phyloP scores from a whole-genome alignment of 495 filamentous ascomycete species.

The Parathielavia hyrcaniae region DNA sequence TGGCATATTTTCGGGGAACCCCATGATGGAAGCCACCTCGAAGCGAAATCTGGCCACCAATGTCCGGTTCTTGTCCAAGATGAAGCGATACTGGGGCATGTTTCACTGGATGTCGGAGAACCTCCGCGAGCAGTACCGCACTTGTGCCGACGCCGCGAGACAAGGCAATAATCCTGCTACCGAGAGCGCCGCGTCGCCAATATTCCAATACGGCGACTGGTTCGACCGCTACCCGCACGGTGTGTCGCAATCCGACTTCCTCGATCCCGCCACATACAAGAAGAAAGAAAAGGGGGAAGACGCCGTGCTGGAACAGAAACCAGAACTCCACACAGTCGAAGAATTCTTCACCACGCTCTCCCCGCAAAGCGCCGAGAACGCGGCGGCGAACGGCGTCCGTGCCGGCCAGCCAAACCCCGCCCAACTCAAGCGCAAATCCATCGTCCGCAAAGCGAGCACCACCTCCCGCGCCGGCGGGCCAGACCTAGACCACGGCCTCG shows the following conservation, averaged over 20 bases:
- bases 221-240: conserved; percentile 93
- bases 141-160: conserved; percentile 70
- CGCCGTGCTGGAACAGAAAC: conserved; percentile 74
- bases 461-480: conserved; percentile 30
- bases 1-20: conserved; percentile 77
- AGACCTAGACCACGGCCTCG: conserved; percentile 31
- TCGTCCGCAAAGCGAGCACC: conserved; percentile 40
- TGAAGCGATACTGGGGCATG: conserved; percentile 97
- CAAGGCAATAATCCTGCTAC: conserved; percentile 46
- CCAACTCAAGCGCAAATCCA: conserved; percentile 41
- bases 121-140: conserved; percentile 80
- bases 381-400: conserved; percentile 22
- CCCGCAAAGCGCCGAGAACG: conserved; percentile 44
- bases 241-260: conserved; percentile 74
- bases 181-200: conserved; percentile 51
- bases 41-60: conserved; percentile 86
- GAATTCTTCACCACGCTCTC: conserved; percentile 87
- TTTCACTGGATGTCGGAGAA: conserved; percentile 95
- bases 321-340: conserved; percentile 86
- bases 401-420: conserved; percentile 26
- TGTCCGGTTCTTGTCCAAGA: conserved; percentile 81
- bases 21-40: conserved; percentile 63
- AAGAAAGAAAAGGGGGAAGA: conserved; percentile 72
- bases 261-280: conserved; percentile 62
- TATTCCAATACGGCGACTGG: conserved; percentile 98